These are phyloP conservation scores for Malus hybrid DNA, from an alignment of 331 rosid genomes.

Conservation along the genomic window DNA sequence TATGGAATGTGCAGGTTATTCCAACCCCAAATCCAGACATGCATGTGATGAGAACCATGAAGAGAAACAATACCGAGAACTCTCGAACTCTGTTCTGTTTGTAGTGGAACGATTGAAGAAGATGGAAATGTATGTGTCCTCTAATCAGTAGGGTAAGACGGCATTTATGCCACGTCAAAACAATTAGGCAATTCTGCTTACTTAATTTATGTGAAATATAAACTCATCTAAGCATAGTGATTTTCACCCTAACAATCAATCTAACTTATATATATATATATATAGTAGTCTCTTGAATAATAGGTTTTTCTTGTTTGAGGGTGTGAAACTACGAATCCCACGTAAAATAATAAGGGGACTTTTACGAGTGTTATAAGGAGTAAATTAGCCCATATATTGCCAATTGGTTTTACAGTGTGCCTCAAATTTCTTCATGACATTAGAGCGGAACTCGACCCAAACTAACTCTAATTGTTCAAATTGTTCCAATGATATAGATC, in stretches of 20 bases:
- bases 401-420: no score
- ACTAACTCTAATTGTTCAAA: no score
- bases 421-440: no score
- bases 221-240: not conserved
- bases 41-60: not conserved
- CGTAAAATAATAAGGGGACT: not conserved
- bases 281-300: not conserved
- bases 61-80: constrained; percentile 1
- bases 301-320: not conserved
- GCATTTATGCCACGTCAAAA: not conserved
- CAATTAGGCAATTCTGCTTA: not conserved
- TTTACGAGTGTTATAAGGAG: no score
- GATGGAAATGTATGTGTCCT: not conserved
- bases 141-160: constrained; percentile 2
- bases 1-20: not conserved
- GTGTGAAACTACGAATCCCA: not conserved
- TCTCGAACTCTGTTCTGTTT: constrained; percentile 24
- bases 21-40: not conserved
- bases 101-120: not conserved
- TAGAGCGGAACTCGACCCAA: no score
- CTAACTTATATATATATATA: not conserved
- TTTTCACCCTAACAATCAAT: not conserved
- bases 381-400: no score
- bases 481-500: no score
- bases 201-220: not conserved